phyloP scores from a whole-genome alignment of 2,329 filamentous ascomycete genomes.

The Trichoderma semiorbis region DNA sequence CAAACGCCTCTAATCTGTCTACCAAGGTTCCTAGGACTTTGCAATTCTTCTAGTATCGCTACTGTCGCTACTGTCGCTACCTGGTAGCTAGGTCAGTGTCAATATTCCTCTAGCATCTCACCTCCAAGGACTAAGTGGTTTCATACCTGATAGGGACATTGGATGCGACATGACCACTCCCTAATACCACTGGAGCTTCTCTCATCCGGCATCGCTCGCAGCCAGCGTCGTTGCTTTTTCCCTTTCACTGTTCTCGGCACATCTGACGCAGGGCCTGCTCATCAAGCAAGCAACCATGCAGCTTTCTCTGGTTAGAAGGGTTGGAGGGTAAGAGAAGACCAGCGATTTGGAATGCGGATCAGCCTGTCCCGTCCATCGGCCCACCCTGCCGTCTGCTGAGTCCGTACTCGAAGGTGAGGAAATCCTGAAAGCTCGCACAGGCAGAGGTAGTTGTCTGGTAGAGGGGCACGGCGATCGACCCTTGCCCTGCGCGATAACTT shows the following conservation, averaged over 20 bases:
- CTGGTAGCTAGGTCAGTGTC: neutral
- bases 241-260: neutral
- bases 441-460: neutral
- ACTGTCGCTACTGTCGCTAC: neutral
- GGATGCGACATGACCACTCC: neutral
- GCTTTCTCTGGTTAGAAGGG: neutral
- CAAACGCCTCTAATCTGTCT: neutral
- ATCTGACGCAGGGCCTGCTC: conserved; percentile 1
- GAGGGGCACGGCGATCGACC: neutral
- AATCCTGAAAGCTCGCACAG: neutral
- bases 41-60: neutral
- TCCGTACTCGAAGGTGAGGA: neutral
- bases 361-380: neutral
- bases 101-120: neutral
- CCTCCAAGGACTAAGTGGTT: neutral
- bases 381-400: conserved; percentile 9
- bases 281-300: neutral
- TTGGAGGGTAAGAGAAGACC: neutral
- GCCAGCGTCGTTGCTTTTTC: neutral
- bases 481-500: neutral
- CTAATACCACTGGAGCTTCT: neutral
- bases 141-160: neutral
- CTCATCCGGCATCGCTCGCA: neutral
- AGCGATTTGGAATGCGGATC: conserved; percentile 5
- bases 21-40: neutral